phyloP scores from a whole-genome alignment of 2,329 filamentous ascomycete genomes.

The Pyrenochaeta sp. region DNA sequence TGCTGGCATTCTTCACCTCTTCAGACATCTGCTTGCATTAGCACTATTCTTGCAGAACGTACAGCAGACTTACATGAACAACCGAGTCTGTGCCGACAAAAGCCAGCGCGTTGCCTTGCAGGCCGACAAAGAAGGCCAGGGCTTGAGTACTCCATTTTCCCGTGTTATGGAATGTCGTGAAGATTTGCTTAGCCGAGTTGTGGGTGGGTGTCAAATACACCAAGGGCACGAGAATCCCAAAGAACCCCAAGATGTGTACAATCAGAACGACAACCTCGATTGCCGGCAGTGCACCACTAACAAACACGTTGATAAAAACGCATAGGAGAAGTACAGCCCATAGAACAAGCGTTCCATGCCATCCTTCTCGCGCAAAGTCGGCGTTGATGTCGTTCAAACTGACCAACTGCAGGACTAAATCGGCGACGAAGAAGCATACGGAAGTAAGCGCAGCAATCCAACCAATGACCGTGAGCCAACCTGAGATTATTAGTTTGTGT shows the following conservation, averaged over 20 bases:
- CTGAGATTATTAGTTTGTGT: conserved; percentile 28
- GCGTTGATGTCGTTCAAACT: conserved; percentile 51
- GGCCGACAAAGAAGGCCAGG: conserved; percentile 56
- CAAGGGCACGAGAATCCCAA: conserved; percentile 58
- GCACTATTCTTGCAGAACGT: background rate
- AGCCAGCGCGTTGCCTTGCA: conserved; percentile 50
- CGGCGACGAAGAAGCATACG: conserved; percentile 46
- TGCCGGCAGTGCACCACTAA: conserved; percentile 56
- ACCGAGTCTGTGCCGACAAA: conserved; percentile 50
- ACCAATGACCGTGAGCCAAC: conserved; percentile 56
- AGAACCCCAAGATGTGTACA: conserved; percentile 62
- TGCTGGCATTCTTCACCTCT: conserved; percentile 49
- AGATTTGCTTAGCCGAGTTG: conserved; percentile 50
- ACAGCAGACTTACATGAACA: conserved; percentile 44
- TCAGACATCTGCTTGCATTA: conserved; percentile 46
- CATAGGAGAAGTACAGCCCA: conserved; percentile 55
- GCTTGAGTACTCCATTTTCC: conserved; percentile 56
- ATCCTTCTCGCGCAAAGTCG: conserved; percentile 50
- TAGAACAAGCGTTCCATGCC: conserved; percentile 62
- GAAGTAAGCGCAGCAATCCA: conserved; percentile 54
- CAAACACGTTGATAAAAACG: conserved; percentile 57
- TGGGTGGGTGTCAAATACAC: conserved; percentile 50
- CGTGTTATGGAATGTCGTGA: conserved; percentile 58
- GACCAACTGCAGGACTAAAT: conserved; percentile 44
- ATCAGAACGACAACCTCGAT: conserved; percentile 60